These are phyloP conservation scores for Xylariomycetidae sp. DNA, from an alignment of 2,329 filamentous ascomycete genomes.

Conservation along the genomic window DNA sequence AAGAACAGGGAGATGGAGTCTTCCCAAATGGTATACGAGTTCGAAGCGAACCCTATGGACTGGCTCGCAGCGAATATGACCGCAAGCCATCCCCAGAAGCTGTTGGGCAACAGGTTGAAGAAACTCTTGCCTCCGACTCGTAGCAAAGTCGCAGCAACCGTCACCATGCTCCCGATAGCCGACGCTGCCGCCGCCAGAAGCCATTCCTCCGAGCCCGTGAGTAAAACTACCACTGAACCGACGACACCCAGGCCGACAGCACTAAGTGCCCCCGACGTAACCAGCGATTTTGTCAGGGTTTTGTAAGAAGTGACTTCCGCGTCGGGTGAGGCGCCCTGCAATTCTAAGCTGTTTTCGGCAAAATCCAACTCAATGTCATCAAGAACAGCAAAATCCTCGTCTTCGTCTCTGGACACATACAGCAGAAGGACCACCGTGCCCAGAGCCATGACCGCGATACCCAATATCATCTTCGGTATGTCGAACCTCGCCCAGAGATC, in stretches of 20 bases:
- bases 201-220: slow-evolving; percentile 33
- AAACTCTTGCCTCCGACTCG: slow-evolving; percentile 36
- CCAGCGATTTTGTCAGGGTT: slow-evolving; percentile 32
- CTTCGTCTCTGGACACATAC: slow-evolving; percentile 59
- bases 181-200: slow-evolving; percentile 35
- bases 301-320: slow-evolving; percentile 27
- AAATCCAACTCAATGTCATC: slow-evolving; percentile 54
- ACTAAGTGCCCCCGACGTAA: slow-evolving; percentile 30
- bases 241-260: slow-evolving; percentile 27
- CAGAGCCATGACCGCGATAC: slow-evolving; percentile 63
- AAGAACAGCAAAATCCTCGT: slow-evolving; percentile 47
- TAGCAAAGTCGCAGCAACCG: slow-evolving; percentile 36
- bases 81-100: slow-evolving; percentile 83
- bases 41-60: slow-evolving; percentile 91
- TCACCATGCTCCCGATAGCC: slow-evolving; percentile 38
- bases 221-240: slow-evolving; percentile 25
- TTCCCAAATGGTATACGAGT: slow-evolving; percentile 99
- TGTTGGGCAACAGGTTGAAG: slow-evolving; percentile 57
- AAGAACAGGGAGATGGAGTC: slow-evolving; percentile 92
- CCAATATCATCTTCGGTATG: slow-evolving; percentile 74
- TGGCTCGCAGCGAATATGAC: slow-evolving; percentile 77
- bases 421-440: slow-evolving; percentile 65
- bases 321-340: slow-evolving; percentile 32
- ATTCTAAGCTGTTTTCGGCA: slow-evolving; percentile 52
- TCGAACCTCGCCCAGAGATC: slow-evolving; percentile 90